Base-by-base conservation (phyloP, 2,329 filamentous ascomycete genomes). In the Nemania sp. region DNA sequence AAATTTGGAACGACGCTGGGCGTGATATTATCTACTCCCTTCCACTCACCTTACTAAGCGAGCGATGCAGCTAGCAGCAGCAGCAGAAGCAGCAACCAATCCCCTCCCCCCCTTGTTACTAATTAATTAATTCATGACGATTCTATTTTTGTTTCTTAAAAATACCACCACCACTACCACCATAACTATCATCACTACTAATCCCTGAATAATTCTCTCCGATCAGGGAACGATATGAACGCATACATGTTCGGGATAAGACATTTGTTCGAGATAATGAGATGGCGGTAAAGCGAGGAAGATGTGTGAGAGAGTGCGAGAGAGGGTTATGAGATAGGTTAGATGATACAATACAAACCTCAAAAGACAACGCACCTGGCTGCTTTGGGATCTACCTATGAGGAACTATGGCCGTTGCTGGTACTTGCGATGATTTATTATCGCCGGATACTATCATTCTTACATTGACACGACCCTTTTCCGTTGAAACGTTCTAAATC, bases 121-220 rank as follows among this genome's bases (percentile, higher is more conserved):
- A 41, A 58, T 55, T 63, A 67, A 54, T 54, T 67, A 63, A 63
- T 58, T 59, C 49, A 59, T 49, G 59, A 67, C 49, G 47, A 67
- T 59, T 62, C 20, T n/a, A 5, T 51, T 53, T 62, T 41, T 49
- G 2, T 15, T 55, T 55, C 15, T 22, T 62, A 10, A 45, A 22
- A 55, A 61, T 61, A 61, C 32, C 49, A 61, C 13, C 38, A 52
- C 32, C 32, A 26, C 41, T 26, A 35, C 18, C 13, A 45, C 41
- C 15, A 45, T 13, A 5, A n/a, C 41, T 3, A 13, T 5, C n/a
- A 15, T 15, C 11, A 45, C 41, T 15, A 45, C 43, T 41, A 41
- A 10, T 41, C 35, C 35, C 35, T 20, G 20, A 47, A 20, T 27
- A 32, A 27, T 54, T 15, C 15, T 10, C 27, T 32, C 52, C 11